These are phyloP conservation scores for Pseudocercospora cruenta DNA, from an alignment of 2,329 filamentous ascomycete genomes.

Conservation along the genomic window DNA sequence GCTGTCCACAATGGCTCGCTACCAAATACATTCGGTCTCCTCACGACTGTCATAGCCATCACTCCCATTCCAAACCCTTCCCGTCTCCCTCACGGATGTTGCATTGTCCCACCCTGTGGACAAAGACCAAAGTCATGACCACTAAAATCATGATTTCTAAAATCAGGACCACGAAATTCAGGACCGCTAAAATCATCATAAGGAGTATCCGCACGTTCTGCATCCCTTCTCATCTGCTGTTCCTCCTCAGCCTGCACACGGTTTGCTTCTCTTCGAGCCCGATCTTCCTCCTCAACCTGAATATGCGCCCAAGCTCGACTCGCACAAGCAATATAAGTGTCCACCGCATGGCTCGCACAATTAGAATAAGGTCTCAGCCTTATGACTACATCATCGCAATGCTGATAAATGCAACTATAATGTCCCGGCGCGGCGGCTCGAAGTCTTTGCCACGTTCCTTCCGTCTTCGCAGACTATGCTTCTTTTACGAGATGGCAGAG, in stretches of 20 bases:
- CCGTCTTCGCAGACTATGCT: neutral
- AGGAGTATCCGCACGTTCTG: neutral
- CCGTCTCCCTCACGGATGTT: neutral
- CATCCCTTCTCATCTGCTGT: neutral
- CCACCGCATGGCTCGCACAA: neutral
- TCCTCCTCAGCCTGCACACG: neutral
- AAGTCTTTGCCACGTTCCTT: neutral
- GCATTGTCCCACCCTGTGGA: neutral
- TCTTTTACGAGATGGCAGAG: neutral
- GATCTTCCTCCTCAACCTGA: neutral
- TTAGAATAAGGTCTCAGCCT: neutral
- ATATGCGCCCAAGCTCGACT: neutral
- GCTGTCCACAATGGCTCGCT: neutral
- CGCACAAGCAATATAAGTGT: neutral
- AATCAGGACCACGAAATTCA: no score
- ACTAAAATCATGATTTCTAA: neutral
- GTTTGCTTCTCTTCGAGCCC: neutral
- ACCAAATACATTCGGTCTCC: neutral
- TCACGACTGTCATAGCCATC: neutral
- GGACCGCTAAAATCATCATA: neutral
- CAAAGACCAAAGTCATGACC: neutral
- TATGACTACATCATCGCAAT: neutral
- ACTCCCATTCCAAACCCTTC: no score
- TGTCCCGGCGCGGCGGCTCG: neutral
- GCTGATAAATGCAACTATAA: neutral